phyloP scores from a whole-genome alignment of 1,139 yeast genomes.

The Blastobotrys arbuscula region DNA sequence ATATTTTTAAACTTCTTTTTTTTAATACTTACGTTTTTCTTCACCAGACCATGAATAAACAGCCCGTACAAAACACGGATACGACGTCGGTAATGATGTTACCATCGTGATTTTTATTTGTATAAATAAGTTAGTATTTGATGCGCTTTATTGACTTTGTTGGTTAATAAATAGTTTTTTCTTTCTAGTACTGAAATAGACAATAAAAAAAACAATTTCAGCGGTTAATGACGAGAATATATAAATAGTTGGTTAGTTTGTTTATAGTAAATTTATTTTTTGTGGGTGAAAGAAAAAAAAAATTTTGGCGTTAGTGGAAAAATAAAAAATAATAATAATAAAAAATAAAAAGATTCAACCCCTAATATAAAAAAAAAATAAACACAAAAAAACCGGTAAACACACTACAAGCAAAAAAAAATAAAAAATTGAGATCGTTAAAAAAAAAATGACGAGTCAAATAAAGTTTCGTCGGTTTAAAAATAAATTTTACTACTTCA shows the following conservation, averaged over 20 bases:
- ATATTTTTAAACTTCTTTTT: too few relatives aligned
- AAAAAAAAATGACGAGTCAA: neutral
- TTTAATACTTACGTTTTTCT: constrained; percentile 45
- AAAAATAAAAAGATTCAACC: neutral
- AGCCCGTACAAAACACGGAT: constrained; percentile 71
- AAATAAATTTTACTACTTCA: too few relatives aligned
- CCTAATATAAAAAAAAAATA: neutral
- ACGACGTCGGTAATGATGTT: constrained; percentile 18
- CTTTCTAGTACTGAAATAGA: too few relatives aligned
- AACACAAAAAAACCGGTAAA: constrained; percentile 1
- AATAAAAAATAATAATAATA: neutral
- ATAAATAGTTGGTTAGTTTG: neutral
- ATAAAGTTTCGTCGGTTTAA: too few relatives aligned
- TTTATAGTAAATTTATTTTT: too few relatives aligned
- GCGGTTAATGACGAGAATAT: neutral
- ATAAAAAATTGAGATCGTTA: neutral
- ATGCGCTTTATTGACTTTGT: neutral
- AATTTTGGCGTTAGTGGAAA: neutral
- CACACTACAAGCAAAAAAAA: neutral
- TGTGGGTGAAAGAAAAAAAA: neutral
- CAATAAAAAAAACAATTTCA: too few relatives aligned
- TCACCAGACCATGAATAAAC: constrained; percentile 89
- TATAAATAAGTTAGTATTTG: neutral
- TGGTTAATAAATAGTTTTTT: too few relatives aligned
- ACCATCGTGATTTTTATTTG: constrained; percentile 11